A percentile compares a stretch with the other conserved stretches of the same genome.
Evolutionary conservation across 495 filamentous ascomycete genomes (phyloP).

Genomic region (Astrocystis sublimbata): DNA sequence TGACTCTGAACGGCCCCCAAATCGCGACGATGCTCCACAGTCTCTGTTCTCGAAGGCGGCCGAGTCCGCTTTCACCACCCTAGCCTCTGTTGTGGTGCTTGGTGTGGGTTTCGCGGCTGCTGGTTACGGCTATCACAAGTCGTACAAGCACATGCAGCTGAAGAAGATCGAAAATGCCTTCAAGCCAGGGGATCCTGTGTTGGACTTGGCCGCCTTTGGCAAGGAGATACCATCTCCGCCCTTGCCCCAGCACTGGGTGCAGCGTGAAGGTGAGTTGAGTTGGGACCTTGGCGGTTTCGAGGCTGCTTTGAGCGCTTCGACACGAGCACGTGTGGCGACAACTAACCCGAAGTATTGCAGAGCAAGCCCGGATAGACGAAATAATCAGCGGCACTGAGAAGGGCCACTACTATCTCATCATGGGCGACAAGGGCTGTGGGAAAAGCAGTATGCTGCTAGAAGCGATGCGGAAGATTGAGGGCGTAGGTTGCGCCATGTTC

Average conservation of each 20-base stretch:
- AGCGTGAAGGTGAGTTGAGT: too few species aligned
- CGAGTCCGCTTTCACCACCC: slow-evolving; percentile 81
- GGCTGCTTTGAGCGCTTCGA: too few species aligned
- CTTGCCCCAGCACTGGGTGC: slow-evolving; percentile 71
- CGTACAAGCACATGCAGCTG: slow-evolving; percentile 87
- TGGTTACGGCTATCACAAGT: slow-evolving; percentile 81
- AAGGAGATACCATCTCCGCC: slow-evolving; percentile 52
- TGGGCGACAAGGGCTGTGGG: slow-evolving; percentile 94
- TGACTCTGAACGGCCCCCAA: slow-evolving; percentile 5
- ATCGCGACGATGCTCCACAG: slow-evolving; percentile 31
- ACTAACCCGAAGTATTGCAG: too few species aligned
- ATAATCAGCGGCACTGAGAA: slow-evolving; percentile 68
- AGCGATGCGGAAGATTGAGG: slow-evolving; percentile 87
- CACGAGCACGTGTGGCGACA: too few species aligned
- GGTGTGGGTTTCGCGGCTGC: slow-evolving; percentile 69
- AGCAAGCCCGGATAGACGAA: slow-evolving; percentile 74
- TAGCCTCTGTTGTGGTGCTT: slow-evolving; percentile 80
- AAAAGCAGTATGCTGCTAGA: slow-evolving; percentile 95
- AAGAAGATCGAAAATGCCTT: slow-evolving; percentile 95
- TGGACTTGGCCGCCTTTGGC: slow-evolving; percentile 79
- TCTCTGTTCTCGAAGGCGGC: slow-evolving; percentile 68
- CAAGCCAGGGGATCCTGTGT: slow-evolving; percentile 83
- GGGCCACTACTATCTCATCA: slow-evolving; percentile 89
- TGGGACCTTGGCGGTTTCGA: too few species aligned
- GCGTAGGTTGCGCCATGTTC: slow-evolving; percentile 85